phyloP scores from a whole-genome alignment of 2,329 filamentous ascomycete genomes.

The Penicillium concentricum region DNA sequence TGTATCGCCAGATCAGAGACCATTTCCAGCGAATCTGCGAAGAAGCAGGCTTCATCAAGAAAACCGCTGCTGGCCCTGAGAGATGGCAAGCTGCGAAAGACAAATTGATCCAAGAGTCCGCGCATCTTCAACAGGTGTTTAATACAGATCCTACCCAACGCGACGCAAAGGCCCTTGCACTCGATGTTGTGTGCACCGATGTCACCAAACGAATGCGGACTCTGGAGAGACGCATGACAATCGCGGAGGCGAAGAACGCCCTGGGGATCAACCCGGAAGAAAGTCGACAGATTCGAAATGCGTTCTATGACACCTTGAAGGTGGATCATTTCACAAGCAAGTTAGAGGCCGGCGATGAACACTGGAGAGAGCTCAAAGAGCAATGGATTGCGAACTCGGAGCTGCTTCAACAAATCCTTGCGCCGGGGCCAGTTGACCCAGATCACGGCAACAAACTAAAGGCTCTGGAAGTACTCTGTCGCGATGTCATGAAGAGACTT shows the following conservation, averaged over 20 bases:
- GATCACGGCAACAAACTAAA: conserved; percentile 57
- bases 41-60: conserved; percentile 67
- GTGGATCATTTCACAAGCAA: conserved; percentile 69
- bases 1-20: conserved; percentile 65
- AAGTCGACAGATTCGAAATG: conserved; percentile 63
- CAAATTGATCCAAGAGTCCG: conserved; percentile 62
- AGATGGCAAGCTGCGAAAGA: conserved; percentile 72
- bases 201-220: conserved; percentile 77
- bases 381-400: conserved; percentile 63
- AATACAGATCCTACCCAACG: conserved; percentile 58
- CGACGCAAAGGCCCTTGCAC: conserved; percentile 64
- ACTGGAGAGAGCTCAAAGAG: conserved; percentile 69
- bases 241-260: conserved; percentile 71
- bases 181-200: conserved; percentile 78
- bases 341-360: conserved; percentile 67
- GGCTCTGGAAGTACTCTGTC: conserved; percentile 68
- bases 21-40: conserved; percentile 70
- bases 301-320: conserved; percentile 65
- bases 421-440: conserved; percentile 52
- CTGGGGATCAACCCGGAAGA: conserved; percentile 68
- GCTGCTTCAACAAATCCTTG: conserved; percentile 56
- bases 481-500: conserved; percentile 75
- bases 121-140: conserved; percentile 63
- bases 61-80: conserved; percentile 70
- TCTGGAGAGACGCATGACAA: conserved; percentile 64